Percentiles rank a stretch among this genome's conserved stretches.
Evolutionary conservation across 305 asterid genomes (phyloP).

Genomic region (Fraxinus floribunda): DNA sequence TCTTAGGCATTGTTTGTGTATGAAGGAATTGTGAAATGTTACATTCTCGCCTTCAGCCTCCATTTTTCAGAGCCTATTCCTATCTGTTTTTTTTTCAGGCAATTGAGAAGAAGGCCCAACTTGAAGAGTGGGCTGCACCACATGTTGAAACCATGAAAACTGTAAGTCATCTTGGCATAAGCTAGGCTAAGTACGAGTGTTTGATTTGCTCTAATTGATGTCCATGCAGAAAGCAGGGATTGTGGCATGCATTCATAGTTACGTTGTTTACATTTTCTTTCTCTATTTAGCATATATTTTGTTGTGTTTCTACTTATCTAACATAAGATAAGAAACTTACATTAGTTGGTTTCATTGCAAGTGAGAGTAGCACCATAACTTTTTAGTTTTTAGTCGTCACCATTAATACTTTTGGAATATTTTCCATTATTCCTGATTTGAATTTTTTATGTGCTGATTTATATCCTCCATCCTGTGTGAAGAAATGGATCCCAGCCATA

Average conservation of each 20-base stretch:
- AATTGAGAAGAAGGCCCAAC: constrained; percentile 68
- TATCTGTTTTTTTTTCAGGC: constrained; percentile 38
- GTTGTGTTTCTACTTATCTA: too few relatives aligned
- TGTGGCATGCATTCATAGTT: not conserved
- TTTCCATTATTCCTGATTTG: not conserved
- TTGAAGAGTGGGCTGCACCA: constrained; percentile 84
- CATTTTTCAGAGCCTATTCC: constrained; percentile 1
- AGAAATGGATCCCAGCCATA: constrained; percentile 85
- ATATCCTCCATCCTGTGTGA: constrained; percentile 23
- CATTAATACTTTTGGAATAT: not conserved
- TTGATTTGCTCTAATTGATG: constrained; percentile 1
- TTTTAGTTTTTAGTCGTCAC: too few relatives aligned
- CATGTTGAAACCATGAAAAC: constrained; percentile 66
- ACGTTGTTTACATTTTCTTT: not conserved
- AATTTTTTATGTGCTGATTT: constrained; percentile 12
- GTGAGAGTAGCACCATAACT: not conserved
- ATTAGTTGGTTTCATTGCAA: constrained; percentile 7
- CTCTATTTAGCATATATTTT: not conserved
- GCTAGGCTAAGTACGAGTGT: not conserved
- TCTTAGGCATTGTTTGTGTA: constrained; percentile 11
- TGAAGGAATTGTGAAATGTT: constrained; percentile 5
- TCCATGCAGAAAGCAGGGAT: constrained; percentile 6
- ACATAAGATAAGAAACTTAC: too few relatives aligned
- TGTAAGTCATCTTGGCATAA: constrained; percentile 43
- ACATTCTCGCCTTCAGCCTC: constrained; percentile 18